Percentiles rank a stretch among this genome's conserved stretches.
Evolutionary conservation across 345 rosid genomes (phyloP).

Genomic region (Lumnitzera racemosa): DNA sequence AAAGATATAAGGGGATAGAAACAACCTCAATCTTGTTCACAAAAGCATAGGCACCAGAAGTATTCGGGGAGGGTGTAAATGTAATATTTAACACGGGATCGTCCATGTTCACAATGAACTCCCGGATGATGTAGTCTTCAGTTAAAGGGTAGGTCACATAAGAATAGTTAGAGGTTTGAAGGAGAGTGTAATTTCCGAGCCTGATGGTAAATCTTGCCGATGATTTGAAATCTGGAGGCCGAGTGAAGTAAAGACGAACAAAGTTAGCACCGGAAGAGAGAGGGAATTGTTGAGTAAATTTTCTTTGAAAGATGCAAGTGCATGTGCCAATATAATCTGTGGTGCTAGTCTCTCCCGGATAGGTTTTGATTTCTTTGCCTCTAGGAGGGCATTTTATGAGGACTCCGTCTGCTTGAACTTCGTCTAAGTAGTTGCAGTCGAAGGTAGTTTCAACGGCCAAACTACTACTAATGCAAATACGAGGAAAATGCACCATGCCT

Average conservation of each 20-base stretch:
- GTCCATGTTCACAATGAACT: constrained; percentile 10
- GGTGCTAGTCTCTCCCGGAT: too few relatives aligned
- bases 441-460: too few relatives aligned
- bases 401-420: too few relatives aligned
- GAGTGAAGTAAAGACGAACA: constrained; percentile 15
- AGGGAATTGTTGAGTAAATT: constrained; percentile 1
- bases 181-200: constrained; percentile 6
- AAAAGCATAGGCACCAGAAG: constrained; percentile 17
- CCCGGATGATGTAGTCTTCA: background rate
- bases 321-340: too few relatives aligned
- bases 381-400: too few relatives aligned
- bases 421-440: too few relatives aligned
- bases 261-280: constrained; percentile 18
- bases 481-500: too few relatives aligned
- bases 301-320: too few relatives aligned
- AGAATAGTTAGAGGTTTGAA: constrained; percentile 12
- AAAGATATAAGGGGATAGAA: constrained; percentile 20
- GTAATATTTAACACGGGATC: constrained; percentile 7
- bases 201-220: constrained; percentile 11
- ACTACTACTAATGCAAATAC: too few relatives aligned
- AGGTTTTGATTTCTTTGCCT: too few relatives aligned
- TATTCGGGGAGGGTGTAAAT: constrained; percentile 8
- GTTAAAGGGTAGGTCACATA: background rate
- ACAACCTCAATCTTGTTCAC: constrained; percentile 26
- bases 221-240: constrained; percentile 1